phyloP scores from a whole-genome alignment of 805 yeast species.

The Lipomyces lipofer region DNA sequence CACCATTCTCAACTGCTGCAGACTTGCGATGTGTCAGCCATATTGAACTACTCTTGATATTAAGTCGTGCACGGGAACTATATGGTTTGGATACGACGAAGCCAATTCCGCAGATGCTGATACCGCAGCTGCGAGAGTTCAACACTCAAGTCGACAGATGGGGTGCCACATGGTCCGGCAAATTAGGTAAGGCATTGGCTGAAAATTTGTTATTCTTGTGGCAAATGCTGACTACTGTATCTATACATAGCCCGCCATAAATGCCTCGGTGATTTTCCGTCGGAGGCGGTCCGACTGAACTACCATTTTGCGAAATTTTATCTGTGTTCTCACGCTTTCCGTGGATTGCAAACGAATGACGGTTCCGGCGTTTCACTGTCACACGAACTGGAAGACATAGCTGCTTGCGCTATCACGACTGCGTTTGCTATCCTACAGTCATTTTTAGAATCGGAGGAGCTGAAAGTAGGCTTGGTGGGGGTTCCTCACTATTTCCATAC shows the following conservation, averaged over 20 bases:
- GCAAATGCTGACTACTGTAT: not conserved
- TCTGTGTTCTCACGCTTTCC: constrained; percentile 22
- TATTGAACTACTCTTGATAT: constrained; percentile 19
- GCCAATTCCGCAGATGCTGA: constrained; percentile 9
- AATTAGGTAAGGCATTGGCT: constrained; percentile 1
- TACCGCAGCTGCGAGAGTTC: constrained; percentile 20
- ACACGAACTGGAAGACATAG: constrained; percentile 14
- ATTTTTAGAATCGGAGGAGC: constrained; percentile 15
- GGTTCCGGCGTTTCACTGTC: constrained; percentile 1
- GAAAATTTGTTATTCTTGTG: not conserved
- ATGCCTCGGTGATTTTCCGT: constrained; percentile 19
- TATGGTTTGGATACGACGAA: constrained; percentile 20
- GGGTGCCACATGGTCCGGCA: constrained; percentile 27
- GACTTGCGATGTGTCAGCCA: constrained; percentile 19
- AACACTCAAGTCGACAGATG: constrained; percentile 19
- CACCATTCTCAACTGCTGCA: constrained; percentile 14
- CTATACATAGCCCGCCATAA: constrained; percentile 11
- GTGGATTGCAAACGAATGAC: constrained; percentile 10
- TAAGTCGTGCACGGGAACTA: constrained; percentile 20
- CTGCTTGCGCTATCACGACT: constrained; percentile 16
- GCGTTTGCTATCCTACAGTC: constrained; percentile 19
- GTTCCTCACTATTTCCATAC: constrained; percentile 26
- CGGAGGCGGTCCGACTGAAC: constrained; percentile 22
- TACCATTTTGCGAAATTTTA: constrained; percentile 22
- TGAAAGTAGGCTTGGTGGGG: constrained; percentile 16